These are phyloP conservation scores for Astragalus glycyphyllos DNA, from an alignment of 306 rosid species.

Conservation along the genomic window DNA sequence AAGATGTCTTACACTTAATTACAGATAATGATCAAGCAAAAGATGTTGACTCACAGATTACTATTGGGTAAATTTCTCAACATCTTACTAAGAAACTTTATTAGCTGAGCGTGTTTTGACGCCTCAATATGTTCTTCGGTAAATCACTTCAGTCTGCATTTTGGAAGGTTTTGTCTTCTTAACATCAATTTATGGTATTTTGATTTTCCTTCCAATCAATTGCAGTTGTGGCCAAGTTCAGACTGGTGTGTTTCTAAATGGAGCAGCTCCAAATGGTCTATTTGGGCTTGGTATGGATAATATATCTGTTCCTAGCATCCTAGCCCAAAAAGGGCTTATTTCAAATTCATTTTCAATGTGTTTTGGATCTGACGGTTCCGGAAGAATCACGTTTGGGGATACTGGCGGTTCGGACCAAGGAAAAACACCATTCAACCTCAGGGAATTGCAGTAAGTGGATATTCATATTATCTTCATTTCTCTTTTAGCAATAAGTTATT, in stretches of 20 bases:
- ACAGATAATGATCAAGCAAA: slow-evolving; percentile 58
- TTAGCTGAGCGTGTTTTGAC: background rate
- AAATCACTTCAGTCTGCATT: background rate
- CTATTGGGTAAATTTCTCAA: slow-evolving; percentile 65
- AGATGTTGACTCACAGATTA: slow-evolving; percentile 54
- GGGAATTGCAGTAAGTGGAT: slow-evolving; percentile 56
- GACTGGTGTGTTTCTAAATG: slow-evolving; percentile 69
- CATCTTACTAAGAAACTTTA: background rate
- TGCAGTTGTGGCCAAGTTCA: slow-evolving; percentile 86
- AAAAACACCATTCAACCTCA: slow-evolving; percentile 73
- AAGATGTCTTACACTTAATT: slow-evolving; percentile 77
- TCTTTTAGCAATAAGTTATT: slow-evolving; percentile 32
- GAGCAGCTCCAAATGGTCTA: slow-evolving; percentile 89
- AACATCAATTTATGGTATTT: background rate
- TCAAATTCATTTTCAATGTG: slow-evolving; percentile 93
- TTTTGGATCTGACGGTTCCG: slow-evolving; percentile 63
- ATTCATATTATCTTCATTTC: background rate
- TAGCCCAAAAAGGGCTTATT: slow-evolving; percentile 64
- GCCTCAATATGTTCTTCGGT: background rate
- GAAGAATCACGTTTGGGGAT: slow-evolving; percentile 87
- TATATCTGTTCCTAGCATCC: slow-evolving; percentile 79
- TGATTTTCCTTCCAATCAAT: slow-evolving; percentile 15
- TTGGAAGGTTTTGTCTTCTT: slow-evolving; percentile 12
- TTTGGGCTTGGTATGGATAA: slow-evolving; percentile 82
- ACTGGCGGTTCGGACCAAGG: slow-evolving; percentile 63